Percentiles rank a stretch among this genome's conserved stretches.
Evolutionary conservation across 73 alveolate genomes (phyloP).

Genomic region (Paramecium pentaurelia): DNA sequence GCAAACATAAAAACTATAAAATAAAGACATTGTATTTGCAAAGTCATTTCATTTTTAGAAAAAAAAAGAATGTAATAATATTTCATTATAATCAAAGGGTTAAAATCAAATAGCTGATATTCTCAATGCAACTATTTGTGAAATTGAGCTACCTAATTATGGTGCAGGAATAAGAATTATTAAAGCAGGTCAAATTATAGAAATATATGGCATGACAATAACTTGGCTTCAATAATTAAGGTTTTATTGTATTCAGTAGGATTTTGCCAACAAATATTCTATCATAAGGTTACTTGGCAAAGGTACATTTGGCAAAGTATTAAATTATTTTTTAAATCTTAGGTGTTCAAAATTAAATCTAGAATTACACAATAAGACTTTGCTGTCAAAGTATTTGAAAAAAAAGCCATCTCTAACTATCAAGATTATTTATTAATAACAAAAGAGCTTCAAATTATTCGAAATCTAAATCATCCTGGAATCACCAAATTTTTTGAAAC

Average conservation of each 20-base stretch:
- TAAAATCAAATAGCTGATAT: not conserved
- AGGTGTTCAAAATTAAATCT: not conserved
- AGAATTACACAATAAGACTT: not conserved
- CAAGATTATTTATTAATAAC: not conserved
- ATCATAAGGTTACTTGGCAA: slow-evolving; percentile 46
- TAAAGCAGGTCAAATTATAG: not conserved
- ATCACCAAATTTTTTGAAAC: not conserved
- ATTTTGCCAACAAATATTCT: slow-evolving; percentile 31
- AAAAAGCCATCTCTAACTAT: not conserved
- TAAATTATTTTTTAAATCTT: not conserved
- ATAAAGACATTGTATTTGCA: not conserved
- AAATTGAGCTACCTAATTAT: not conserved
- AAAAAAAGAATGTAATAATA: not conserved
- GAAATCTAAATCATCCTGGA: not conserved
- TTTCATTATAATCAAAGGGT: not conserved
- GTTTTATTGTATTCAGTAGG: slow-evolving; percentile 13
- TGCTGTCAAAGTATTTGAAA: slow-evolving; percentile 31
- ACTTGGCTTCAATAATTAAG: not conserved
- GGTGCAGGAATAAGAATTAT: not conserved
- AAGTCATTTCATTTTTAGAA: not conserved
- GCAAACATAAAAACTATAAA: not conserved
- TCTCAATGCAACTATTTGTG: not conserved
- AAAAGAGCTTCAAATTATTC: not conserved
- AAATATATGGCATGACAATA: not conserved
- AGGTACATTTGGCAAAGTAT: slow-evolving; percentile 55